Base-by-base conservation (phyloP, 2,329 filamentous ascomycete species). In the Aulographum hederae region DNA sequence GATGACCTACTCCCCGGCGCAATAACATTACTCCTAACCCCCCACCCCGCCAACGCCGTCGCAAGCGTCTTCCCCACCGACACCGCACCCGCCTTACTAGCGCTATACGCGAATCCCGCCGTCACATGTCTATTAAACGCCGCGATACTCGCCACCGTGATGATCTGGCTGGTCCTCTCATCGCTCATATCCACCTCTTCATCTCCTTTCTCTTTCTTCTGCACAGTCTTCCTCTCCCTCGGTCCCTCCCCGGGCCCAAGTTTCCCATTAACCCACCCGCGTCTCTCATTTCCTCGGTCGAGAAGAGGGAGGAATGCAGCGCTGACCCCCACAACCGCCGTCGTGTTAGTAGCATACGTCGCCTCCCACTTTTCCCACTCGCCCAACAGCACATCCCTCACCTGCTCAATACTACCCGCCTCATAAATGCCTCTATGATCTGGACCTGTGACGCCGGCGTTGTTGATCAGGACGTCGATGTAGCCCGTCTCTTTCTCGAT, bases 401-500 rank as follows among this genome's bases (percentile, higher is more conserved):
- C 37, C 10, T 62, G 47, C 2, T 47, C 35, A 13, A 67, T 55
- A n/a, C 46, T 48, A 20, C 50, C 42, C n/a, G 58, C 57, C 31
- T 52, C 44, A 44, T 57, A 52, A 18, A 61, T 46, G 23, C 50
- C 48, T 4, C 39, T 48, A 21, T 51, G 56, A 31, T 54, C 43
- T 0, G 63, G 61, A 0, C 63, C 58, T 4, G 45, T 43, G 28
- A 60, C 49, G 17, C 65, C 64, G 12, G 63, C 62, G 38, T 67
- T 67, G 42, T 61, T 60, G 42, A 67, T 52, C 1, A 67, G 47
- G 16, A 67, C 53, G 40, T 69, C 62, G 34, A 68, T 55, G 39
- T 62, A 54, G 26, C 56, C 58, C 3, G 43, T 43, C 17, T 65
- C 55, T 5, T 45, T 38, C 4, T 52, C 47, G 27, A 67, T 54